These are phyloP conservation scores for Bidens hawaiensis DNA, from an alignment of 140 eudicot genomes.

Conservation along the genomic window DNA sequence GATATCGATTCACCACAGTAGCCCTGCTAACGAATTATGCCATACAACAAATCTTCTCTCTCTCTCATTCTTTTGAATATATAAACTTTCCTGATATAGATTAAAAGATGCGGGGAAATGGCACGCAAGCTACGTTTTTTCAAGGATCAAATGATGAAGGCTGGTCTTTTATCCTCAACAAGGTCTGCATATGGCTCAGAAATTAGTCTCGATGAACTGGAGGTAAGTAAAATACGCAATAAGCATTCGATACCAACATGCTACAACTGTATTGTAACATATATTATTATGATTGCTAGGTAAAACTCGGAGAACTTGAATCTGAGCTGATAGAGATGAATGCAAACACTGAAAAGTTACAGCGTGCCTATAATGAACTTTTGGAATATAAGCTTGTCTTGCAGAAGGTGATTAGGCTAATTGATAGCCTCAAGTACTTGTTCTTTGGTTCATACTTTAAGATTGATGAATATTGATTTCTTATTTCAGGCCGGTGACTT, in stretches of 20 bases:
- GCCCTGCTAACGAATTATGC: background rate
- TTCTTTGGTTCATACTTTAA: slow-evolving; percentile 2
- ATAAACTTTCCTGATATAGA: slow-evolving; percentile 33
- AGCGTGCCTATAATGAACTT: slow-evolving; percentile 66
- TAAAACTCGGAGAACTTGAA: slow-evolving; percentile 74
- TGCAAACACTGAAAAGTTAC: slow-evolving; percentile 65
- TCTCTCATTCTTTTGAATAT: background rate
- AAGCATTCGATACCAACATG: background rate
- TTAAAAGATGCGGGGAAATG: slow-evolving; percentile 87
- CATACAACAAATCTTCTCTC: background rate
- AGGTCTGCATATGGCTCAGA: slow-evolving; percentile 33
- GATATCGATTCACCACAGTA: too few relatives aligned
- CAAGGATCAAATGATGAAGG: slow-evolving; percentile 66
- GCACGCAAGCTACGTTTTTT: slow-evolving; percentile 79
- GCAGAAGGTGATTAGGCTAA: slow-evolving; percentile 51
- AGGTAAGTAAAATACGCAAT: slow-evolving; percentile 33
- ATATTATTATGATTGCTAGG: slow-evolving; percentile 34
- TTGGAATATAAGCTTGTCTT: slow-evolving; percentile 78
- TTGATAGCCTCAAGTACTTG: background rate
- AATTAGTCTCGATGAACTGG: slow-evolving; percentile 53
- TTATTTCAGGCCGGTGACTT: slow-evolving; percentile 68
- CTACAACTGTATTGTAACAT: slow-evolving; percentile 5
- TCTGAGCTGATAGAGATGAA: slow-evolving; percentile 76
- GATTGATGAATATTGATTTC: background rate
- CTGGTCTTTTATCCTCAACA: slow-evolving; percentile 56